Percentiles rank a stretch among this genome's conserved stretches.
Evolutionary conservation across 345 rosid genomes (phyloP).

Genomic region (Gossypium ekmanianum): DNA sequence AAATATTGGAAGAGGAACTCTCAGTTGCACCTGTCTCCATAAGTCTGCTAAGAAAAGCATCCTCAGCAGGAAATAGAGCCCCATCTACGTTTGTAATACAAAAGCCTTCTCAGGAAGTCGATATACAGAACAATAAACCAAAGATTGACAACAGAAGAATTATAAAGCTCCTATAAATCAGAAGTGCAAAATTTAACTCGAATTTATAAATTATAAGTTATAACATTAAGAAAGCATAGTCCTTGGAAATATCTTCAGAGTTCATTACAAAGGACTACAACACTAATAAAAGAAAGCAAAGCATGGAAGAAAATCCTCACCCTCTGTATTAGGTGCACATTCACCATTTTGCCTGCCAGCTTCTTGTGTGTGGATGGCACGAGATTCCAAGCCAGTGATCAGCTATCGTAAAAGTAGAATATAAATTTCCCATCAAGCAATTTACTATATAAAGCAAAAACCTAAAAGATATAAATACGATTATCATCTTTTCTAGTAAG

Average conservation of each 20-base stretch:
- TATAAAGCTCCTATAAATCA: background rate
- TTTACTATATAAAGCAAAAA: constrained; percentile 11
- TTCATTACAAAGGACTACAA: background rate
- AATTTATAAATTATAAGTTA: background rate
- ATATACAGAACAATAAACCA: background rate
- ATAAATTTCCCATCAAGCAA: constrained; percentile 19
- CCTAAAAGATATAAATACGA: background rate
- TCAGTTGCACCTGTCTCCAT: constrained; percentile 87
- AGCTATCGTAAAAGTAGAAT: constrained; percentile 44
- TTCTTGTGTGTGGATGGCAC: constrained; percentile 44
- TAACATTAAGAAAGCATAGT: constrained; percentile 1
- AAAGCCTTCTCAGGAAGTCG: constrained; percentile 8
- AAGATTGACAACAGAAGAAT: background rate
- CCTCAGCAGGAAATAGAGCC: constrained; percentile 38
- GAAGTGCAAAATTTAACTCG: background rate
- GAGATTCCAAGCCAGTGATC: constrained; percentile 54
- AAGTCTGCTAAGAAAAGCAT: constrained; percentile 67
- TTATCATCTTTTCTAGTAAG: background rate
- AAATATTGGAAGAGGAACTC: constrained; percentile 49
- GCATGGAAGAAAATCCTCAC: constrained; percentile 35
- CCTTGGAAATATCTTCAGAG: background rate
- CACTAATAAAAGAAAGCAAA: background rate
- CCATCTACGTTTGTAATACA: constrained; percentile 44
- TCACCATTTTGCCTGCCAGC: constrained; percentile 35
- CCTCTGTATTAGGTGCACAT: constrained; percentile 29